Evolutionary conservation across 352 stramenopile species (phyloP), one percentile per base, ranked within the genome.

Genomic region (Blastocystis sp.): DNA sequence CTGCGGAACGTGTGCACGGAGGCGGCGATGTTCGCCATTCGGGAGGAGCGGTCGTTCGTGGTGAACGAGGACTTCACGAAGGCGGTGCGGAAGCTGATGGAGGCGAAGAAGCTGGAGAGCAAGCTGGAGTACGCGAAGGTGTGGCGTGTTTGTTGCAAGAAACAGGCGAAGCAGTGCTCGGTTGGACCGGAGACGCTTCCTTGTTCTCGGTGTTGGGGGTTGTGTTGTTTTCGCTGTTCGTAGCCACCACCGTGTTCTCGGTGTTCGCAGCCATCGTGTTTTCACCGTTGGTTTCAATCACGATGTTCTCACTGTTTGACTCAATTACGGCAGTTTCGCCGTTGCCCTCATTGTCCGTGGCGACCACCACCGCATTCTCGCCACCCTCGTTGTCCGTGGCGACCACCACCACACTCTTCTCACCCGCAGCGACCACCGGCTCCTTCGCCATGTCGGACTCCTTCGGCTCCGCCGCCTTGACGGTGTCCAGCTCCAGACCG

Each of bases 21-120:
- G 90, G 94, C 94, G 43, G 94, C 94, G 70, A 92, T 99, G 87
- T 99, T 99, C 92, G 97, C 97, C 42, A 99, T 99, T 91, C 94
- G 97, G 65, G 94, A 93, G 11, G 96, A 99, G 90, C 93, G 97
- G 63, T 96, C 98, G 90, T 99, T 99, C 92, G 96, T 98, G 38
- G 91, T 99, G 24, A 97, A 99, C 90, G 97, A 99, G 90, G 97
- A 99, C 91, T 99, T 99, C 91, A 99, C 99, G 96, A 99, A 99
- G 93, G 97, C 97, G 1, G 96, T 96, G 68, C 94, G 97, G 79
- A 99, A 99, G 93, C 94, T 99, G 89, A 94, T 94, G 45, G 97
- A 99, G 89, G 96, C 94, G 81, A 99, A 99, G 94, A 99, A 99
- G 92, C 94, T 99, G 63, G 97, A 99, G 92, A 98, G 93, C 76